phyloP scores from a whole-genome alignment of 2,329 filamentous ascomycete species.

The Penicillium thymicola region DNA sequence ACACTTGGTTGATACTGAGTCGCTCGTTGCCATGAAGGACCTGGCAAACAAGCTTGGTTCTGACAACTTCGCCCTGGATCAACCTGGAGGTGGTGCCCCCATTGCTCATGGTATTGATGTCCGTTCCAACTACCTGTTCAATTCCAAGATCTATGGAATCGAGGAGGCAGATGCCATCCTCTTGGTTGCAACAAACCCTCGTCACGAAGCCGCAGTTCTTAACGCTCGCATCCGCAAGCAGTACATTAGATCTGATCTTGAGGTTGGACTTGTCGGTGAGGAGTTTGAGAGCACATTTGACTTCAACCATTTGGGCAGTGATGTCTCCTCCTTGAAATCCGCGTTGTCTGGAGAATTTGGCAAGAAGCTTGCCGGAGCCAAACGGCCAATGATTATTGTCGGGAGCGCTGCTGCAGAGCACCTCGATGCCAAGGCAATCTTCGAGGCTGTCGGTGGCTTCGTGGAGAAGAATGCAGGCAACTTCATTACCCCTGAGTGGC shows the following conservation, averaged over 20 bases:
- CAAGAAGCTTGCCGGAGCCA: conserved; percentile 82
- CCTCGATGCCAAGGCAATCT: conserved; percentile 84
- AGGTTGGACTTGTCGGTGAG: conserved; percentile 88
- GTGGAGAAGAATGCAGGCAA: conserved; percentile 88
- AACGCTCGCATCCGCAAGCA: conserved; percentile 98
- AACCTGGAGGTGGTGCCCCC: conserved; percentile 76
- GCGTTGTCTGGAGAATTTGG: conserved; percentile 83
- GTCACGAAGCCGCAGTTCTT: conserved; percentile 89
- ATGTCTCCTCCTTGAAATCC: conserved; percentile 76
- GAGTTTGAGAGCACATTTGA: conserved; percentile 92
- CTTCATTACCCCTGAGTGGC: conserved; percentile 89
- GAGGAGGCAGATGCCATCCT: conserved; percentile 92
- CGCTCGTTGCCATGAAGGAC: conserved; percentile 94
- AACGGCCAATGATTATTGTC: conserved; percentile 94
- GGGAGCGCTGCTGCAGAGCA: conserved; percentile 92
- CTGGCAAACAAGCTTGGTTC: conserved; percentile 94
- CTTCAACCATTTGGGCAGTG: conserved; percentile 82
- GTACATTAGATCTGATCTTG: conserved; percentile 91
- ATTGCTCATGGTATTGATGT: conserved; percentile 91
- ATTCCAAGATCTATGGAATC: conserved; percentile 89
- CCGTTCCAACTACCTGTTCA: conserved; percentile 93
- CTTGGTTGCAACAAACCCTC: conserved; percentile 89
- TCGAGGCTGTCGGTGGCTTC: conserved; percentile 84
- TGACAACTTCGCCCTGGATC: conserved; percentile 91
- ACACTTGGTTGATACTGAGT: conserved; percentile 86